Base-by-base conservation (phyloP, 164 flowering plant species). In the Aristolochia fimbriata region DNA sequence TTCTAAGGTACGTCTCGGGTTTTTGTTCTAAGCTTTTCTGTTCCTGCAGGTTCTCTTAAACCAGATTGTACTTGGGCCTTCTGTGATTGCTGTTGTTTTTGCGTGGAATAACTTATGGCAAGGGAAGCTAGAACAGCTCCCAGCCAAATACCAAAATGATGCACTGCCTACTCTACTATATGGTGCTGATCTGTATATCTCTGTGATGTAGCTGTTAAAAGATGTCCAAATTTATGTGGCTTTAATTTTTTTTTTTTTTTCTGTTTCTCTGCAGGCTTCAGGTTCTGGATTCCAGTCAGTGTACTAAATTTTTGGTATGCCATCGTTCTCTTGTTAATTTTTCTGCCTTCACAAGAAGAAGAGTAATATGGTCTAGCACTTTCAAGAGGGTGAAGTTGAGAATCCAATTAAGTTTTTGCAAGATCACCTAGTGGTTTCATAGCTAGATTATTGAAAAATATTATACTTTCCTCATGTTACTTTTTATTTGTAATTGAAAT, bases 91-190 rank as follows among this genome's bases (percentile, higher is more conserved):
- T 74, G 82, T 88, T 78, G 80, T 88, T 51, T 93, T 93, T 79
- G 99, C 95, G 3, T 93, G 97, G 99, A 93, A 90, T 74, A 82
- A 80, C 70, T 58, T 93, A 53, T 93, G 99, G 97, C 82, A 15
- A 56, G 84, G 91, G 47, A 88, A 80, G 76, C 76, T 93, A 20
- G 71, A 82, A 48, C 80, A 90, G 74, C 97, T 93, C 73, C 91
- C 96, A 21, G 67, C 57, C 3, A 90, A 83, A 74, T 93, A 93
- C 73, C 71, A 70, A 70, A 81, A 71, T 48, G 97, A 93, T 79
- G 96, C 97, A 60, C 80, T 93, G 67, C 88, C 96, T 30, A 82
- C 97, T 14, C 71, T 90, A 19, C 69, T 88, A 30, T 74, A 65
- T 75, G 97, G 99, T 93, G 19, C 8, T 43, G 46, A 11, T 49